These are phyloP conservation scores for Nicotiana noctiflora DNA, from an alignment of 257 asterid species.

Conservation along the genomic window DNA sequence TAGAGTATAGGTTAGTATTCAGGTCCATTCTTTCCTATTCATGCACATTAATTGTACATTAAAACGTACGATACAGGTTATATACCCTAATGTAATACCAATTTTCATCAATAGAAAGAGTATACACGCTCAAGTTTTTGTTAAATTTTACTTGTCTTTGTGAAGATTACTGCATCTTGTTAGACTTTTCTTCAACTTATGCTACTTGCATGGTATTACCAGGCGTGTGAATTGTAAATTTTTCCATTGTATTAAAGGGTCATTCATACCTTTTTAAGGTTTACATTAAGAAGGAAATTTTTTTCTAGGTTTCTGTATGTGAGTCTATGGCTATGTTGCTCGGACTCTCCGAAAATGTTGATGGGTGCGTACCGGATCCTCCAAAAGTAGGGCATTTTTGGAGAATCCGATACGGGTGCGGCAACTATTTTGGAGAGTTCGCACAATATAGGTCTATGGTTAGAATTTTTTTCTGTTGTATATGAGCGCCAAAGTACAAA, in stretches of 20 bases:
- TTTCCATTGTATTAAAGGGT: not conserved
- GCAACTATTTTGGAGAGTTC: too few relatives aligned
- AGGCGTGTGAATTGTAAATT: not conserved
- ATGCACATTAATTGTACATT: constrained; percentile 40
- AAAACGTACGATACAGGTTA: constrained; percentile 4
- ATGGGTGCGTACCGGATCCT: too few relatives aligned
- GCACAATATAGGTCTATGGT: too few relatives aligned
- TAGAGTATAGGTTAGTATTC: constrained; percentile 28
- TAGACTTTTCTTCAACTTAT: not conserved
- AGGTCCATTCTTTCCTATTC: constrained; percentile 26
- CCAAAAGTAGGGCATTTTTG: too few relatives aligned
- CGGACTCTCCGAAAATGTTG: too few relatives aligned
- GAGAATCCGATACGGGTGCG: too few relatives aligned
- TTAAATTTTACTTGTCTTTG: not conserved
- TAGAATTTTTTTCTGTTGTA: too few relatives aligned
- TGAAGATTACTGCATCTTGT: not conserved
- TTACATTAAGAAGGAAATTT: not conserved
- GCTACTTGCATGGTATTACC: not conserved
- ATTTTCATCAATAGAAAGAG: not conserved
- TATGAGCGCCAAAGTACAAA: too few relatives aligned
- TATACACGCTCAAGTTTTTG: not conserved
- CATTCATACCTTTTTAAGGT: not conserved
- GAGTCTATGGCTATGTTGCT: not conserved
- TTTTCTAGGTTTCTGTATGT: not conserved
- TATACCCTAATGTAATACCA: constrained; percentile 5